Evolutionary conservation across 1,284 basidiomycete genomes (phyloP).

Genomic region (Porogramme epimiltina): DNA sequence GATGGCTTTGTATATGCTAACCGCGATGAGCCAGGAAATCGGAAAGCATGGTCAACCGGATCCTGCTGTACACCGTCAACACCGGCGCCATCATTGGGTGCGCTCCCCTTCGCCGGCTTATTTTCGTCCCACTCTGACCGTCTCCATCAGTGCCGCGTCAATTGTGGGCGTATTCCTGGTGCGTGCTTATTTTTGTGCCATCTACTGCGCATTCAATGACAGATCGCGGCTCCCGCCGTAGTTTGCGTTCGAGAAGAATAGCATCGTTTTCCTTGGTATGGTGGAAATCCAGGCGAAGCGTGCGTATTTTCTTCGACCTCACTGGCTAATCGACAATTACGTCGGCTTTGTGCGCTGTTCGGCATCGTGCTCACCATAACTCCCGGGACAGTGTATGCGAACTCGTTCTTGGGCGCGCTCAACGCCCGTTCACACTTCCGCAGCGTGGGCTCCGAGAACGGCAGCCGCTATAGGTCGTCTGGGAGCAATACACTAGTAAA

Average conservation of each 20-base stretch:
- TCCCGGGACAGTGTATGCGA: constrained; percentile 16
- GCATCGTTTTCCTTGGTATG: constrained; percentile 19
- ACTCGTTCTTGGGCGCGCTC: constrained; percentile 20
- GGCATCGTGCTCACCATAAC: too few species aligned
- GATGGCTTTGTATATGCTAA: too few species aligned
- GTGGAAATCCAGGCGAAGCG: constrained; percentile 21
- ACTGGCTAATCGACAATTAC: background rate
- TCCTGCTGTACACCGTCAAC: constrained; percentile 20
- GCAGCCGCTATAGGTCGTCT: too few species aligned
- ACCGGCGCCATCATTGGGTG: constrained; percentile 22
- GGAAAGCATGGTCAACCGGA: constrained; percentile 18
- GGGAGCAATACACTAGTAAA: too few species aligned
- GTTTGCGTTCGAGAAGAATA: constrained; percentile 21
- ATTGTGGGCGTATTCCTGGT: constrained; percentile 19
- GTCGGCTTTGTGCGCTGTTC: too few species aligned
- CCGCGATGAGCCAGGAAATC: constrained; percentile 7
- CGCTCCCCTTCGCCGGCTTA: background rate
- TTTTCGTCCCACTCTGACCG: too few species aligned
- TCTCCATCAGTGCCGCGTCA: constrained; percentile 12
- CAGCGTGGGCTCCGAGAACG: background rate
- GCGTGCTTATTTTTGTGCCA: background rate
- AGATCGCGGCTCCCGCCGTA: background rate
- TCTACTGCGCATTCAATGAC: background rate
- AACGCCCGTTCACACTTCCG: constrained; percentile 23
- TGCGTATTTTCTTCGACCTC: background rate